Base-by-base conservation (phyloP, 129 eudicot species). In the Artemisia tridentata region DNA sequence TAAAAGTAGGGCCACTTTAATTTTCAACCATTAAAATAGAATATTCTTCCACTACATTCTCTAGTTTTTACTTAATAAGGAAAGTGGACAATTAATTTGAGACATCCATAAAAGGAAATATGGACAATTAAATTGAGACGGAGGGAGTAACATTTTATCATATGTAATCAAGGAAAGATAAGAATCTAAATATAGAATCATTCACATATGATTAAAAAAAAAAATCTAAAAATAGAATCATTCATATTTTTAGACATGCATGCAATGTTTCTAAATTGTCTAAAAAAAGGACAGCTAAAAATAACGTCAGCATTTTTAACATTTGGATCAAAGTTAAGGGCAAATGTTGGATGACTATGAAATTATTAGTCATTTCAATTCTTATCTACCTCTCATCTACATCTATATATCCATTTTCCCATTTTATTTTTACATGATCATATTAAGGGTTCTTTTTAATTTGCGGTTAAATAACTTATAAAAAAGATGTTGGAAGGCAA, bases 401-500 rank as follows among this genome's bases (percentile, higher is more conserved):
- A 77, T 62, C 71, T 43, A 61, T 69, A 69, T 7, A 69, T 58
- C 68, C 52, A 75, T 31, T 12, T 43, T 56, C 5, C 51, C 58
- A 45, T 60, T 29, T 48, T 38, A 18, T 76, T 53, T 7, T 47
- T 5, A 59, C 58, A 57, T 65, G 12, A 74, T 67, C 61, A 19
- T 14, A 63, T 34, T 2, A 67, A 27, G 31, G 29, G 16, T 63
- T 62, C 38, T 51, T 63, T 29, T 29, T n/a, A 2, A 19, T 56
- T 68, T 62, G 71, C 23, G 50, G 58, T 38, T 38, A 50, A 57
- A 55, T 3, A 49, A 3, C 0, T n/a, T 31, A 6, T 5, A 31
- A 4, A 46, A 60, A 67, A 71, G 60, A 93, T 93, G 99, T 77
- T 93, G 84, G 99, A 93, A 84, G 99, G 99, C 27, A 93, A 93